These are phyloP conservation scores for Yamadazyma tumulicola DNA, from an alignment of 805 yeast species.

Conservation along the genomic window DNA sequence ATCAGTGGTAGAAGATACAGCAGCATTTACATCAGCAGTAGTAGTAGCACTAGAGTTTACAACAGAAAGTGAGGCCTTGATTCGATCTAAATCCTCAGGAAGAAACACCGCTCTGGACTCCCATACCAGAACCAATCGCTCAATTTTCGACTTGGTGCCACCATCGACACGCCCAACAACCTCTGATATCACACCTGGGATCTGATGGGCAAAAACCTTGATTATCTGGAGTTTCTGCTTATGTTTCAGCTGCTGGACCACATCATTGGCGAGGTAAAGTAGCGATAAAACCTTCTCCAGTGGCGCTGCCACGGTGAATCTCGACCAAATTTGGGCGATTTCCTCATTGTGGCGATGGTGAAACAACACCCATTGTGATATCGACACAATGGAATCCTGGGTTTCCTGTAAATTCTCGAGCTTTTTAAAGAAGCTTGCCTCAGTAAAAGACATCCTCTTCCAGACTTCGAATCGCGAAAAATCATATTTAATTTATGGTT, in stretches of 20 bases:
- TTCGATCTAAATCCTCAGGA: slow-evolving; percentile 21
- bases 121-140: slow-evolving; percentile 56
- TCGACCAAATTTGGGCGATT: slow-evolving; percentile 34
- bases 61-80: too few species aligned
- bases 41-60: too few species aligned
- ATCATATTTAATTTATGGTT: too few species aligned
- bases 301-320: slow-evolving; percentile 17
- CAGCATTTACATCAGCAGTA: not conserved
- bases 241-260: slow-evolving; percentile 73
- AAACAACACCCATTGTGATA: slow-evolving; percentile 45
- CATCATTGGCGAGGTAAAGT: slow-evolving; percentile 74
- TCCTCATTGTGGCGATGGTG: slow-evolving; percentile 40
- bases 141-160: slow-evolving; percentile 44
- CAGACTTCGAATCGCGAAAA: too few species aligned
- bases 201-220: slow-evolving; percentile 49
- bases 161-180: slow-evolving; percentile 29
- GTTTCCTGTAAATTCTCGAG: slow-evolving; percentile 39
- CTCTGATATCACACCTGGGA: slow-evolving; percentile 39
- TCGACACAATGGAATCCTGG: slow-evolving; percentile 44
- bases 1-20: not conserved
- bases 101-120: slow-evolving; percentile 48
- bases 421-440: slow-evolving; percentile 32
- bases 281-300: slow-evolving; percentile 47
- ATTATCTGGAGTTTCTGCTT: slow-evolving; percentile 58
- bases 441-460: slow-evolving; percentile 44